Percentiles rank a stretch among this genome's conserved stretches.
Evolutionary conservation across 1,284 basidiomycete genomes (phyloP).

Genomic region (Thelephora terrestris): DNA sequence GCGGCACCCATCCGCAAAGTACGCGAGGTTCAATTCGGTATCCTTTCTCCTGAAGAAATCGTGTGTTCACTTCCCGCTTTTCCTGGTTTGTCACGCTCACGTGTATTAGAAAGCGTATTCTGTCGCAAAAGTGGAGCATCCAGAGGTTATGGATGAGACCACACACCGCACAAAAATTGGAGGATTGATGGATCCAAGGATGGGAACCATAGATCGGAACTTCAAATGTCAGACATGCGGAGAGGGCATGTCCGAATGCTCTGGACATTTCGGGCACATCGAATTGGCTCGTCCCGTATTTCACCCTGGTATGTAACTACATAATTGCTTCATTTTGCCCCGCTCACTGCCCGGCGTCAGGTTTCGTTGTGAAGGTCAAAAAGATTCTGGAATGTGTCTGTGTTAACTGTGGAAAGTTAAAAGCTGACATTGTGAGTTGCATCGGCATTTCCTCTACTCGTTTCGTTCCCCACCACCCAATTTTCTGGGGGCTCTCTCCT

Average conservation of each 20-base stretch:
- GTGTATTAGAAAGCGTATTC: slow-evolving; percentile 85
- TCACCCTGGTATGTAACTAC: slow-evolving; percentile 73
- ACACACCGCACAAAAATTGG: slow-evolving; percentile 83
- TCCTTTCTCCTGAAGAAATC: slow-evolving; percentile 99
- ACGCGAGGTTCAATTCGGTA: slow-evolving; percentile 98
- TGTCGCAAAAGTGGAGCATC: slow-evolving; percentile 96
- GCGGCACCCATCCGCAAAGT: slow-evolving; percentile 90
- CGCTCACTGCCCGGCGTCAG: slow-evolving; percentile 28
- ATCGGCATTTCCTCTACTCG: slow-evolving; percentile 67
- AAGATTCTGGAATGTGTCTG: slow-evolving; percentile 99
- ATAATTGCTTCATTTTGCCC: background rate
- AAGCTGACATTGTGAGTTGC: slow-evolving; percentile 89
- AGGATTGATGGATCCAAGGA: slow-evolving; percentile 94
- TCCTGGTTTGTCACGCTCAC: slow-evolving; percentile 10
- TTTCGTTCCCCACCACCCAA: slow-evolving; percentile 85
- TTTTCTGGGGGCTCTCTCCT: slow-evolving; percentile 93
- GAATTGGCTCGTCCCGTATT: slow-evolving; percentile 95
- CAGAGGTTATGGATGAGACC: slow-evolving; percentile 95
- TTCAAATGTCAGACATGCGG: slow-evolving; percentile 99
- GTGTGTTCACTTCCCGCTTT: slow-evolving; percentile 40
- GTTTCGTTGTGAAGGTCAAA: slow-evolving; percentile 98
- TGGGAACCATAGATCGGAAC: slow-evolving; percentile 98
- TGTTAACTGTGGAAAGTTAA: slow-evolving; percentile 96
- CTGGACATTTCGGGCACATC: slow-evolving; percentile 98
- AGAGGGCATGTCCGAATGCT: slow-evolving; percentile 97